A percentile compares a stretch with the other conserved stretches of the same genome.
phyloP scores from a whole-genome alignment of 768 basidiomycete species.

The Mycena chlorophos region DNA sequence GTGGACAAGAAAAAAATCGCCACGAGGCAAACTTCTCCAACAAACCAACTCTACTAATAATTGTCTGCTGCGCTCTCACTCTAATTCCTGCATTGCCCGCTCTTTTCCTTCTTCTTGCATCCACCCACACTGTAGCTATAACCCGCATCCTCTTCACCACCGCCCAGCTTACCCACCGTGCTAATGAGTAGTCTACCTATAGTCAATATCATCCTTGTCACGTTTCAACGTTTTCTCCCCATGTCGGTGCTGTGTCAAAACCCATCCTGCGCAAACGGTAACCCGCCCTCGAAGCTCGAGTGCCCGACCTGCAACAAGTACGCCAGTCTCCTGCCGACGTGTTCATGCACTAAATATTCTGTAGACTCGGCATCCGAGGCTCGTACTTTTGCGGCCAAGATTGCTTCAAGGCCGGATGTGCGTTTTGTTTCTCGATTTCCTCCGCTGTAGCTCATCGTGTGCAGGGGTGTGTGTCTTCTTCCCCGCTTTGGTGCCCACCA shows the following conservation, averaged over 20 bases:
- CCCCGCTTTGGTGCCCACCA: conserved; percentile 3
- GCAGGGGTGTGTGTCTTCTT: conserved; percentile 36
- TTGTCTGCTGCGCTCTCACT: conserved; percentile 21
- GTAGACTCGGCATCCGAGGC: conserved; percentile 75
- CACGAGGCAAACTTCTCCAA: conserved; percentile 29
- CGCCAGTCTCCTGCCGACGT: conserved; percentile 27
- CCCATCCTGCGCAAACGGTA: conserved; percentile 70
- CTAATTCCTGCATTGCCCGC: conserved; percentile 32
- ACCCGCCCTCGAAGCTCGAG: conserved; percentile 83
- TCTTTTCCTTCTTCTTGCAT: conserved; percentile 23
- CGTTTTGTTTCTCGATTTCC: conserved; percentile 35
- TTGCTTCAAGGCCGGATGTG: conserved; percentile 94
- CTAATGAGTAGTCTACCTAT: conserved; percentile 19
- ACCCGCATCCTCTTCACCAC: conserved; percentile 26
- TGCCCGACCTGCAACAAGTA: conserved; percentile 95
- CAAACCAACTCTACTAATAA: no score
- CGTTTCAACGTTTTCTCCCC: conserved; percentile 26
- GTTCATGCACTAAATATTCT: conserved; percentile 19
- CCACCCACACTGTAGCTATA: conserved; percentile 11
- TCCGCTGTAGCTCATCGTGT: conserved; percentile 12
- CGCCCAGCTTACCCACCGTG: conserved; percentile 11
- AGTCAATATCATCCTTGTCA: conserved; percentile 12
- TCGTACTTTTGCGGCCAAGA: conserved; percentile 94
- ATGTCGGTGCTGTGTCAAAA: conserved; percentile 58
- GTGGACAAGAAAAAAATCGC: conserved; percentile 18